Evolutionary conservation across 73 alveolate genomes (phyloP).

Genomic region (Diophrys appendiculata): DNA sequence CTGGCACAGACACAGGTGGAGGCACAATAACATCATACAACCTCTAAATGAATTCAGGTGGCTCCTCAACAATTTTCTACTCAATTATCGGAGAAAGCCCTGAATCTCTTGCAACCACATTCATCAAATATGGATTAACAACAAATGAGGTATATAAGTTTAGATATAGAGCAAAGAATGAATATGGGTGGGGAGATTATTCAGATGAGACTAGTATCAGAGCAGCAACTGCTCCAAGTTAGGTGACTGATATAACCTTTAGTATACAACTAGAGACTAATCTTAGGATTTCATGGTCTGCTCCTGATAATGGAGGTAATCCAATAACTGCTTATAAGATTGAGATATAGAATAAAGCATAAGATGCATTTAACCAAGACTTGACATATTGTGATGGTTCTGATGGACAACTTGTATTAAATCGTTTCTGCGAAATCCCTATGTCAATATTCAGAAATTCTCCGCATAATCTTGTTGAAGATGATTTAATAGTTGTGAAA

Average conservation of each 20-base stretch:
- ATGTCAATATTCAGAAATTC: conserved; percentile 20
- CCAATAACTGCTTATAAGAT: conserved; percentile 28
- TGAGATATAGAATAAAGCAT: background rate
- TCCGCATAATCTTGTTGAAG: conserved; percentile 31
- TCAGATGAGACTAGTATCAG: conserved; percentile 23
- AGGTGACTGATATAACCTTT: conserved; percentile 21
- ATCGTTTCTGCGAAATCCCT: conserved; percentile 28
- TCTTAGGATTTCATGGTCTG: conserved; percentile 45
- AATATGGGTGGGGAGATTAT: conserved; percentile 53
- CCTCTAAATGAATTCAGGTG: conserved; percentile 38
- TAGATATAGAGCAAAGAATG: conserved; percentile 49
- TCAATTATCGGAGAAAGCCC: conserved; percentile 31
- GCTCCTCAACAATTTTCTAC: background rate
- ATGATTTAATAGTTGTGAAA: conserved; percentile 29
- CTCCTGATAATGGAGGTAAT: conserved; percentile 49
- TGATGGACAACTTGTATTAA: background rate
- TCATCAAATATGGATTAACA: conserved; percentile 42
- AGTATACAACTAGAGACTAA: conserved; percentile 9
- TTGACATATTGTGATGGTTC: conserved; percentile 35
- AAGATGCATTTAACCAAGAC: conserved; percentile 1
- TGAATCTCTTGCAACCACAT: conserved; percentile 14
- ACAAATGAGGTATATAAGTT: conserved; percentile 20
- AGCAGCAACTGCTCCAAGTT: conserved; percentile 48
- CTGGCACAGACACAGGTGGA: conserved; percentile 52
- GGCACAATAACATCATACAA: conserved; percentile 43